These are phyloP conservation scores for Diphasiastrum complanatum DNA, from an alignment of 83 land plant species.

Conservation along the genomic window DNA sequence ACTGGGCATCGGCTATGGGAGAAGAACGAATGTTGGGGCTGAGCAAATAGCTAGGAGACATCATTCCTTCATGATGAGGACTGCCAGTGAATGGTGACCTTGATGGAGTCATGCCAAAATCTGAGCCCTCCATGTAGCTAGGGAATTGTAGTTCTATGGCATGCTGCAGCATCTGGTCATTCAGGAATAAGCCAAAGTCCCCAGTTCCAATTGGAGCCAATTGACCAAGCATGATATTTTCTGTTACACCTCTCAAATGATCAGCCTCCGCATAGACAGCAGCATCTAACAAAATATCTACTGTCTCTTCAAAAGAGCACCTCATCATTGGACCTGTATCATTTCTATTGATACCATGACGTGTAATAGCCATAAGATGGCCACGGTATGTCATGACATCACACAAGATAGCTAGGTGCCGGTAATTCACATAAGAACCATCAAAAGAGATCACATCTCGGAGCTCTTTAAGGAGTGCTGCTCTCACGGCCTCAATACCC, in stretches of 20 bases:
- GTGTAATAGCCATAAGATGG: constrained; percentile 92
- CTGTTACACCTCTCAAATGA: constrained; percentile 84
- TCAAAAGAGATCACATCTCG: constrained; percentile 94
- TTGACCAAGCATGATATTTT: constrained; percentile 93
- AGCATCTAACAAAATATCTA: constrained; percentile 95
- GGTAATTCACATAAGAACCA: constrained; percentile 96
- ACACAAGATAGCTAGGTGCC: constrained; percentile 93
- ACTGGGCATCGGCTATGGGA: constrained; percentile 81
- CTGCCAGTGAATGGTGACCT: constrained; percentile 72
- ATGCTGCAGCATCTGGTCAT: constrained; percentile 75
- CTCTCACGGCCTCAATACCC: constrained; percentile 95
- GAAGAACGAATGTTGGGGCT: constrained; percentile 75
- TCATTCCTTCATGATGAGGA: constrained; percentile 89
- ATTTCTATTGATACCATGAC: constrained; percentile 92
- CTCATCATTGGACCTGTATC: constrained; percentile 98
- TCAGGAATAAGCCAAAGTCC: constrained; percentile 58
- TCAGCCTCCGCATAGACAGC: constrained; percentile 91
- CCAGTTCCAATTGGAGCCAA: constrained; percentile 99
- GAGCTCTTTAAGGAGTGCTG: constrained; percentile 79
- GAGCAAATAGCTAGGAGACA: constrained; percentile 83
- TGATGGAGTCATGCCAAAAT: constrained; percentile 83
- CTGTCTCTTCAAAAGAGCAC: constrained; percentile 99
- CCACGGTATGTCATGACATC: constrained; percentile 99
- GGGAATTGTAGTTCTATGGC: constrained; percentile 93
- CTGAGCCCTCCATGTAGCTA: constrained; percentile 82